phyloP scores from a whole-genome alignment of 2,329 filamentous ascomycete genomes.

The Colletotrichum ledebouriae region DNA sequence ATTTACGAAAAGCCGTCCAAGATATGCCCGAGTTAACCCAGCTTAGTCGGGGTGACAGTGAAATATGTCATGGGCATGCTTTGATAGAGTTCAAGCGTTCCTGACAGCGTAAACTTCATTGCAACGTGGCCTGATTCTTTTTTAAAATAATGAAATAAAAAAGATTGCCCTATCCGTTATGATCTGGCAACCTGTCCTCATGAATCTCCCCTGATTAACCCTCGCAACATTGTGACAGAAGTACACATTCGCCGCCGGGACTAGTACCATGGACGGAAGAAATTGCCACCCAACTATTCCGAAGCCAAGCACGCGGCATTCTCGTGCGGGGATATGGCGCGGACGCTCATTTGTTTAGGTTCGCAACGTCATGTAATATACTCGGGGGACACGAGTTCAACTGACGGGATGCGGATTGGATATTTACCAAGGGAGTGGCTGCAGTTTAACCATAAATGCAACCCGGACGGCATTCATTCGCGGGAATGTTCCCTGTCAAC shows the following conservation, averaged over 20 bases:
- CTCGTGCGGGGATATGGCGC: slow-evolving; percentile 33
- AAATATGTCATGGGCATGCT: too few relatives aligned
- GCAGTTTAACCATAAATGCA: slow-evolving; percentile 21
- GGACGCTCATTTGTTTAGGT: slow-evolving; percentile 13
- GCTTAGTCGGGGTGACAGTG: too few relatives aligned
- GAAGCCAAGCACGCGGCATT: slow-evolving; percentile 26
- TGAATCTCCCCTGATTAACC: background rate
- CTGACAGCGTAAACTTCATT: too few relatives aligned
- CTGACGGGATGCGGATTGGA: slow-evolving; percentile 11
- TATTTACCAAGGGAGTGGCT: background rate
- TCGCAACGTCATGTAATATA: slow-evolving; percentile 27
- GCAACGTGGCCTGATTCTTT: too few relatives aligned
- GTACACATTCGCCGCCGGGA: background rate
- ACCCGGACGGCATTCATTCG: slow-evolving; percentile 12
- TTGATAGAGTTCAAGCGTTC: too few relatives aligned
- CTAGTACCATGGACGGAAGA: background rate
- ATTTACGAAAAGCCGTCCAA: too few relatives aligned
- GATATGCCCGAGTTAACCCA: too few relatives aligned
- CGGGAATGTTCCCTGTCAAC: slow-evolving; percentile 8
- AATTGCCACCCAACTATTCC: slow-evolving; percentile 24
- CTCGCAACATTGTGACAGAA: background rate
- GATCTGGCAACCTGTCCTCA: too few relatives aligned
- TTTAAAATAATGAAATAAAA: too few relatives aligned
- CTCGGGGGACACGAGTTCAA: background rate
- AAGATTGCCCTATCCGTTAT: too few relatives aligned